Base-by-base conservation (phyloP, 164 flowering plant species). In the Houttuynia cordata region DNA sequence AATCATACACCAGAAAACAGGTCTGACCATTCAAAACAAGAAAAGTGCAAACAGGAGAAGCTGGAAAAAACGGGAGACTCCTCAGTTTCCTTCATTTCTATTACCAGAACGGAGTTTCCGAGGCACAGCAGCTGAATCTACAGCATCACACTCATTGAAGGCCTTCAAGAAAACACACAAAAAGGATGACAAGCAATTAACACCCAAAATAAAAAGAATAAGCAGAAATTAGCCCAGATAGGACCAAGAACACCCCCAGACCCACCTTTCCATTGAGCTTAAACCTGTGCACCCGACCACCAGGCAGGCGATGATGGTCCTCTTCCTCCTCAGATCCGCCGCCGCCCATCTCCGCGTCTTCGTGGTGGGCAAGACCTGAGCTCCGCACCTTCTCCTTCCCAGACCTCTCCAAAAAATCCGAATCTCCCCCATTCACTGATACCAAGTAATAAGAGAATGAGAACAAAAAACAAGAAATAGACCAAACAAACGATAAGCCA, bases 101-200 rank as follows among this genome's bases (percentile, higher is more conserved):
- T 40, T 24, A 86, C 96, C 93, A 67, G 96, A 84, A 15, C 96
- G 83, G 37, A 79, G 71, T 70, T 81, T 86, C 64, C 94, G 73
- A 3, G 96, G 96, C 66, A 89, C 84, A 21, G 80, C 70, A 56
- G 84, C 74, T 66, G 75, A 78, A 76, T 75, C 70, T 15, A 80
- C 86, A 56, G 62, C 57, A 63, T 65, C 69, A 66, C 76, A 68
- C 10, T 75, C 82, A 64, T 74, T 76, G 42, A 75, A 71, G 61
- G 74, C 68, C 92, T 84, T n/a, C n/a, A n/a, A 49, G 47, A 14
- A n/a, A 53, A 57, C 19, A 45, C 34, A 24, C 4, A 65, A 8
- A 55, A 23, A 14, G 45, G 61, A 56, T 0, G 41, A 22, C 14
- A 21, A 8, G 21, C 19, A 24, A 42, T 53, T 41, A 9, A 13